phyloP scores from a whole-genome alignment of 1,139 yeast species.

The Hanseniaspora sp. region DNA sequence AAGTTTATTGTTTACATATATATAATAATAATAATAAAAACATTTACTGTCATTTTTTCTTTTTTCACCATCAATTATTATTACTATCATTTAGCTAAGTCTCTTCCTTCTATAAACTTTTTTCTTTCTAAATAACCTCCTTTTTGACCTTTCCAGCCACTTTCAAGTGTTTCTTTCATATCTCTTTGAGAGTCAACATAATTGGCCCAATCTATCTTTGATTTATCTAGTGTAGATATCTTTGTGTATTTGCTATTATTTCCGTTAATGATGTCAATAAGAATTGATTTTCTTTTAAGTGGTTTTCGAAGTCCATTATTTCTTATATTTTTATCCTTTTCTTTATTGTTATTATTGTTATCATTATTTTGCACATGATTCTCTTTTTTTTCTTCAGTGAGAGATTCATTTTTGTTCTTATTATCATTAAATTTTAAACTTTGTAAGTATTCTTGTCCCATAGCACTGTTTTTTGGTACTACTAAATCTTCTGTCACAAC shows the following conservation, averaged over 20 bases:
- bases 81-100: conserved; percentile 30
- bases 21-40: background rate
- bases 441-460: conserved; percentile 69
- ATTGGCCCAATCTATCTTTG: conserved; percentile 89
- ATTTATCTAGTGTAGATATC: conserved; percentile 82
- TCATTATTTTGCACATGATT: too few species aligned
- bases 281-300: conserved; percentile 61
- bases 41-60: too few species aligned
- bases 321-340: too few species aligned
- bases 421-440: conserved; percentile 34
- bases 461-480: conserved; percentile 70
- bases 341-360: too few species aligned
- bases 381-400: conserved; percentile 16
- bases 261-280: conserved; percentile 58
- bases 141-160: conserved; percentile 34
- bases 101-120: conserved; percentile 73
- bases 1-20: background rate
- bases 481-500: conserved; percentile 62
- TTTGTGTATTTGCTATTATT: conserved; percentile 44
- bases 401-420: conserved; percentile 31
- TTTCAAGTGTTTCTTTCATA: conserved; percentile 57
- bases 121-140: conserved; percentile 85
- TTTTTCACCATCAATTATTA: too few species aligned
- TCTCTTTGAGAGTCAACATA: conserved; percentile 73
- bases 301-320: conserved; percentile 26